Evolutionary conservation across 768 basidiomycete genomes (phyloP), one percentile per base, ranked within the genome.

Genomic region (Tulasnella sp.): DNA sequence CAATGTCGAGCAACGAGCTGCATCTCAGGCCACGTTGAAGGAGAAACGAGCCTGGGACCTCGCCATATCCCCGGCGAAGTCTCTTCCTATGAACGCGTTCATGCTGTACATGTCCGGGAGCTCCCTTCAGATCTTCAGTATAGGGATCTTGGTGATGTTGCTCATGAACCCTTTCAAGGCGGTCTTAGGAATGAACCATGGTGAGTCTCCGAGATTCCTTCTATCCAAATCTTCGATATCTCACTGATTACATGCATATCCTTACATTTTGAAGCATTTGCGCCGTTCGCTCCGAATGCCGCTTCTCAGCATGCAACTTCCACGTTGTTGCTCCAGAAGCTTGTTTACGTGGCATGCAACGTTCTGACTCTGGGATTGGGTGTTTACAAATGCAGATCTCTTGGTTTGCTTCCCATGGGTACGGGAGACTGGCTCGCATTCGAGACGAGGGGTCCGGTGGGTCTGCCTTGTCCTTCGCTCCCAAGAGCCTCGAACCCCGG

Each of bases 61-160:
- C 39, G 89, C 89, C 36, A 77, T 83, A 48, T 73, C 79, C 3
- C 92, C 92, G 0, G 88, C 86, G 32, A 96, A 97, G 69, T 81
- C 82, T 12, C 75, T 97, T 25, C 92, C 92, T 3, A 96, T 96
- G 93, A 91, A 97, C 66, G 90, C 84, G 4, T 86, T 97, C 72
- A 97, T 97, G 93, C 76, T 97, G 32, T 97, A 97, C 78, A 94
- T 97, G 86, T 93, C 91, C 19, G 93, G 93, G 34, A 84, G 89
- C 11, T 89, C 90, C 49, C 85, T 97, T 12, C 93, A 97, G 69
- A 84, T 97, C 40, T 96, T 97, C 69, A 93, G 90, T 70, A 89
- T 97, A 74, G 91, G 93, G 32, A 93, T 92, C 68, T 85, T 97
- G 19, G 84, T 90, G 66, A 92, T 93, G 88, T 76, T 97, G 11